These are phyloP conservation scores for Ilex asprella DNA, from an alignment of 257 asterid species.

Conservation along the genomic window DNA sequence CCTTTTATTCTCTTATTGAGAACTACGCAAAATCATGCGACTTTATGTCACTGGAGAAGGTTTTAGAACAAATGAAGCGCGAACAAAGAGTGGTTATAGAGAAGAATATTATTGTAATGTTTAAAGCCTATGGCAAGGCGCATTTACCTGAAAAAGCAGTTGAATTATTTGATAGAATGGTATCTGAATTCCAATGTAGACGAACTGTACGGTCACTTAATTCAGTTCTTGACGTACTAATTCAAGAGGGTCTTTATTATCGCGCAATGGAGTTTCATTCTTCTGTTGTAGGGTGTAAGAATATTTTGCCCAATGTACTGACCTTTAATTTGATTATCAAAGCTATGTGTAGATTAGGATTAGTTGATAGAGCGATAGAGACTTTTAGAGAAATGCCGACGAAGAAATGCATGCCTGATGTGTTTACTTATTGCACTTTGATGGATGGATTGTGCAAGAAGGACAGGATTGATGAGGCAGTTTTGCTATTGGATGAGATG, in stretches of 20 bases:
- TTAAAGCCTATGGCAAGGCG: conserved; percentile 77
- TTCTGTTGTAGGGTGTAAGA: conserved; percentile 29
- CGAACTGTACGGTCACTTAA: conserved; percentile 78
- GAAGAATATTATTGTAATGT: conserved; percentile 55
- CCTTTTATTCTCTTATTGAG: conserved; percentile 69
- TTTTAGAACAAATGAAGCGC: conserved; percentile 59
- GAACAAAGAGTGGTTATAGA: conserved; percentile 64
- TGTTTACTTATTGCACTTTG: conserved; percentile 76
- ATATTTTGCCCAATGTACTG: conserved; percentile 52
- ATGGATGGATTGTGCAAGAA: conserved; percentile 97
- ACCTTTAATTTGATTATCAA: conserved; percentile 76
- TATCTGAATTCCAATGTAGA: conserved; percentile 60
- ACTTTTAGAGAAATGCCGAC: conserved; percentile 64
- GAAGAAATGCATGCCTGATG: conserved; percentile 54
- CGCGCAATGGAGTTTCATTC: conserved; percentile 65
- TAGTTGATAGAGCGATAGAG: conserved; percentile 51
- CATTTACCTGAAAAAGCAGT: conserved; percentile 54
- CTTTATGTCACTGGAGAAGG: conserved; percentile 58
- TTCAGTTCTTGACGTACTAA: conserved; percentile 72
- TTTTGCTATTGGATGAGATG: conserved; percentile 91
- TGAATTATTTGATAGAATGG: conserved; percentile 61
- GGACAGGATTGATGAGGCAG: conserved; percentile 75
- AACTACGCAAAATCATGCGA: conserved; percentile 55
- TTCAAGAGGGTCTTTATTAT: conserved; percentile 47
- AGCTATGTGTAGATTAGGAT: conserved; percentile 57